Evolutionary conservation across 2,329 filamentous ascomycete genomes (phyloP), one percentile per base, ranked within the genome.

Genomic region (Intubia oerlemansii): DNA sequence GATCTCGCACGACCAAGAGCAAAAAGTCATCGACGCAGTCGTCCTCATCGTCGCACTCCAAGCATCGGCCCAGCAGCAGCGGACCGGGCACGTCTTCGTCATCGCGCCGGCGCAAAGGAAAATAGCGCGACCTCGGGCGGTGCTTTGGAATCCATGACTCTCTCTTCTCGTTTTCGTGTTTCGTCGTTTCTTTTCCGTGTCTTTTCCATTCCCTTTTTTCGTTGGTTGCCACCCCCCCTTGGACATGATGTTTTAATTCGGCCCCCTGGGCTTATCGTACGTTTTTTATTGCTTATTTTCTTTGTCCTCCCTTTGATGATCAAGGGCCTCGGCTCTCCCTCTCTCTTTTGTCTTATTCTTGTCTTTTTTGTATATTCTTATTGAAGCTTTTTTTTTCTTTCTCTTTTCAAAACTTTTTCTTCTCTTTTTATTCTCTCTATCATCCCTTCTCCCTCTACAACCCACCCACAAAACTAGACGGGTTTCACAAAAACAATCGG

Each of bases 1-100:
- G 27, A 14, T 19, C 31, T 15, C 26, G 17, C 27, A 24, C 34
- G 11, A n/a, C 29, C 15, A 34, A 34, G 22, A 46, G 51, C 14
- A 35, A 42, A 9, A 36, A 34, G 25, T 17, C 32, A 5, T 27
- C 34, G 10, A 17, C 30, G 5, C 32, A 17, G 23, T 27, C 25
- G 13, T 34, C 34, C 16, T 36, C 34, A 15, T 21, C 30, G 10
- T 20, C 30, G 6, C 27, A 14, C 20, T 17, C 32, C 14, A 36
- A 32, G 20, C 28, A 29, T 31, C 35, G 13, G 25, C 32, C 21
- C 4, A 31, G 31, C 16, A 21, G 21, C 17, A 33, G 25, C 24
- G 24, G 12, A 17, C 17, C 23, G 3, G 22, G 9, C 14, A 10
- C 21, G 14, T 33, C 32, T 11, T 16, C 31, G 9, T 13, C 33